phyloP scores from a whole-genome alignment of 108 stramenopile genomes.

The Cyclotella sp. region DNA sequence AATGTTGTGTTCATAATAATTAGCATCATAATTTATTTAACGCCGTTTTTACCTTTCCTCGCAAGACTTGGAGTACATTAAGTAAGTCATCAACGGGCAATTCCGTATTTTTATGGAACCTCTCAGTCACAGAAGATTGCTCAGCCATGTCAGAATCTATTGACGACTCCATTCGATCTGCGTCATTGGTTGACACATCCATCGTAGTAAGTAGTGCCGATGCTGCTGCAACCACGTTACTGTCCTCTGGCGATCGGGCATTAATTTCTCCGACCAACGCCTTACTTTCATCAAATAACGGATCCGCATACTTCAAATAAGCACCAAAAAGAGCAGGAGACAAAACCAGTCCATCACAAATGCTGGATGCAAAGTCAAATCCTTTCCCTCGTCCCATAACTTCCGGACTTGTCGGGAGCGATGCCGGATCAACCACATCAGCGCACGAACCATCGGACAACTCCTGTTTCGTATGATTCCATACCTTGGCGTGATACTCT shows the following conservation, averaged over 20 bases:
- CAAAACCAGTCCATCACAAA: constrained; percentile 74
- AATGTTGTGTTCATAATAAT: neutral
- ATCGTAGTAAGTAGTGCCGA: neutral
- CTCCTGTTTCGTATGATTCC: constrained; percentile 75
- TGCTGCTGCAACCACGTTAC: neutral
- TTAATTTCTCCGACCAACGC: neutral
- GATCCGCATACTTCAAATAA: constrained; percentile 77
- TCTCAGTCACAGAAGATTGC: neutral
- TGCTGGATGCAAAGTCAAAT: constrained; percentile 61
- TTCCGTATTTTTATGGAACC: neutral
- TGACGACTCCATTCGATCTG: neutral
- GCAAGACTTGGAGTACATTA: neutral
- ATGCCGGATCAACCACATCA: constrained; percentile 60
- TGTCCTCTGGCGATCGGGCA: neutral
- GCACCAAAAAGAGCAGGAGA: constrained; percentile 61
- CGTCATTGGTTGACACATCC: neutral
- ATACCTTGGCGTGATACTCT: constrained; percentile 71
- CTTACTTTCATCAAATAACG: constrained; percentile 59
- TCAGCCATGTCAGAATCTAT: neutral
- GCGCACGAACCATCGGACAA: constrained; percentile 15
- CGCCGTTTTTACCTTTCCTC: constrained; percentile 1
- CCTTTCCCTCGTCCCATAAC: constrained; percentile 58
- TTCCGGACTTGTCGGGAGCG: constrained; percentile 63
- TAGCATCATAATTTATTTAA: neutral
- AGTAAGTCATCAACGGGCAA: constrained; percentile 10